These are phyloP conservation scores for Clarireedia paspali DNA, from an alignment of 2,329 filamentous ascomycete species.

Conservation along the genomic window DNA sequence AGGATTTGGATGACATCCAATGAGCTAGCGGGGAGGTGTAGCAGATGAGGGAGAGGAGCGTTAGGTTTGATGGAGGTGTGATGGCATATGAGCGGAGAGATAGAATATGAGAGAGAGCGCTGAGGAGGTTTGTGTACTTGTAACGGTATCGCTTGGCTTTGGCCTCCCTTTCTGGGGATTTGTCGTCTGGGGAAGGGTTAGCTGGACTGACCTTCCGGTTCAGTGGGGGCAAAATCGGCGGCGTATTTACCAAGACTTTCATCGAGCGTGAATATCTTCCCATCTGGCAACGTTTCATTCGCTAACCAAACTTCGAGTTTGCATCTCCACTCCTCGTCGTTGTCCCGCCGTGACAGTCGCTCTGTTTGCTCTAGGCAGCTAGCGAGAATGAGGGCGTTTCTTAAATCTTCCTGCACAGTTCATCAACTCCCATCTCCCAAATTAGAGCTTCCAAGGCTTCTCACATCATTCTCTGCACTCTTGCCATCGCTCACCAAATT, in stretches of 20 bases:
- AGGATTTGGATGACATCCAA: slow-evolving; percentile 34
- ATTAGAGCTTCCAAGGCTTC: neutral
- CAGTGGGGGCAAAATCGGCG: neutral
- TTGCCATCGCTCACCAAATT: slow-evolving; percentile 3
- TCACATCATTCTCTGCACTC: slow-evolving; percentile 5
- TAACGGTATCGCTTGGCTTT: slow-evolving; percentile 10
- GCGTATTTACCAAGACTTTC: slow-evolving; percentile 17
- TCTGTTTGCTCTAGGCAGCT: slow-evolving; percentile 17
- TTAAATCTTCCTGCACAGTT: slow-evolving; percentile 15
- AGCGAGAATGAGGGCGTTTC: slow-evolving; percentile 19
- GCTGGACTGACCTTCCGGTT: too few species aligned
- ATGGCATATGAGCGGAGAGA: neutral
- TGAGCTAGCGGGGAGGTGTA: slow-evolving; percentile 28
- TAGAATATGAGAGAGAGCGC: slow-evolving; percentile 9
- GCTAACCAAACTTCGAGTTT: slow-evolving; percentile 21
- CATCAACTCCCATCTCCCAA: neutral
- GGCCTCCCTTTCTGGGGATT: neutral
- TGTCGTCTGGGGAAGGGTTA: neutral
- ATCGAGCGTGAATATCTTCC: slow-evolving; percentile 17
- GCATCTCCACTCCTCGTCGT: slow-evolving; percentile 11
- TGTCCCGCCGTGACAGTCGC: slow-evolving; percentile 5
- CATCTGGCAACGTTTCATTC: slow-evolving; percentile 20
- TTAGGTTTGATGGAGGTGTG: neutral
- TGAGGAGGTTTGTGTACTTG: slow-evolving; percentile 15
- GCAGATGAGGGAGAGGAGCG: slow-evolving; percentile 30